Evolutionary conservation across 495 filamentous ascomycete genomes (phyloP), one percentile per base, ranked within the genome.

Genomic region (Trichoderma gamsii): DNA sequence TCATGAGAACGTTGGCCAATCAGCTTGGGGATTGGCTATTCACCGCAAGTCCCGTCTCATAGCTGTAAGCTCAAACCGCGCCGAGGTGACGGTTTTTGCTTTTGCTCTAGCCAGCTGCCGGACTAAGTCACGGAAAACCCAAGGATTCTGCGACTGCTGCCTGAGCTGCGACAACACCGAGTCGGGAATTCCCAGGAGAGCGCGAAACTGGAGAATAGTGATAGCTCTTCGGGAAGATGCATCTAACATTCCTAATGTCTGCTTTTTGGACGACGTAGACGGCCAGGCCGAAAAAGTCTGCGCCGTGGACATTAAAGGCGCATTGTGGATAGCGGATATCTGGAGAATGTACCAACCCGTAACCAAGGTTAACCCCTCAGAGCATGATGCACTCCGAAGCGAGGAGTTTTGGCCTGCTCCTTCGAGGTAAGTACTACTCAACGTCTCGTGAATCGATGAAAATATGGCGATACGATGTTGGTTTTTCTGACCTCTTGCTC

Each of bases 1-100:
- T 68, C 84, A 87, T 71, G 83, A 89, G 66, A 90, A 89, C 76
- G 92, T 97, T 23, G 85, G 82, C 1, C 77, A 74, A 32, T 93
- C 90, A 69, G 94, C 92, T 4, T 99, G 95, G 95, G 95, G 95
- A 0, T 73, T 99, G 44, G 91, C 94, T 8, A 84, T 95, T 16
- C 94, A 98, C 72, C 86, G 88, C 70, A 81, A 87, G 69, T 88
- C 89, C 15, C 84, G 92, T 3, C 76, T 97, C 46, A 85, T 99
- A 66, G 95, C 93, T 0, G 89, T 94, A 21, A 88, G 89, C 66
- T 86, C 90, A 0, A 98, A 99, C 73, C 84, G 72, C 4, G 76
- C 82, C 32, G 78, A 85, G 38, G 86, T 95, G 63, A 85, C 82
- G 5, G 84, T 96, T 18, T 92, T 91, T 74, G 89, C 88, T 3